Evolutionary conservation across 768 basidiomycete species (phyloP), one percentile per base, ranked within the genome.

Genomic region (Lentinula detonsa): DNA sequence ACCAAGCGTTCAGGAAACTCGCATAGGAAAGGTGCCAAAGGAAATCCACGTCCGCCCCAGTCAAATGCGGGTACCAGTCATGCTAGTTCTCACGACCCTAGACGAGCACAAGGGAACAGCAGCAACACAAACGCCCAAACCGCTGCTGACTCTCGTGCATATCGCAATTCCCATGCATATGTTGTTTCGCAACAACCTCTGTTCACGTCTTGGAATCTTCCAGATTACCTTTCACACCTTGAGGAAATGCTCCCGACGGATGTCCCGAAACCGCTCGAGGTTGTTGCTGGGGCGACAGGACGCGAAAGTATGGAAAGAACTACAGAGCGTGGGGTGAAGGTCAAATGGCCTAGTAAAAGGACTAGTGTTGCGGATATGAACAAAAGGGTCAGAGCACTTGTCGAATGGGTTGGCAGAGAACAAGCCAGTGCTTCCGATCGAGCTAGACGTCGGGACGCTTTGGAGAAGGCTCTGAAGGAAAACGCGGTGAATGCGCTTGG

Each of bases 361-460:
- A 95, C 88, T 84, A 97, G 95, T 66, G 88, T 96, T n/a, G 90
- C 87, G 18, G 96, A 98, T 71, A 96, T 98, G 93, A 91, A 93
- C 72, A 97, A 97, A 75, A 86, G 96, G 28, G 92, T 96, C 23
- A 81, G 92, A 39, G 85, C 88, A 46, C 80, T 98, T 52, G 85
- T 96, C 18, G 95, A 97, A 68, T 98, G 91, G 86, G 93, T 97
- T n/a, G 91, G 89, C 33, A 79, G 93, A 61, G 90, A 93, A 69
- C 91, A 93, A 72, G 90, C 88, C 7, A 84, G 78, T 64, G 87
- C 88, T 9, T 77, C 81, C 40, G 91, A 92, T 69, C 83, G 91
- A 46, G 79, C 79, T 33, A 80, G 90, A 65, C 76, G 91, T 63
- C 79, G 81, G 65, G 86, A 88, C 52, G 86, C 90, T 2, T 70